Conservation (phyloP, 1,284 basidiomycete species). For the Cryptococcus sp. region DNA sequence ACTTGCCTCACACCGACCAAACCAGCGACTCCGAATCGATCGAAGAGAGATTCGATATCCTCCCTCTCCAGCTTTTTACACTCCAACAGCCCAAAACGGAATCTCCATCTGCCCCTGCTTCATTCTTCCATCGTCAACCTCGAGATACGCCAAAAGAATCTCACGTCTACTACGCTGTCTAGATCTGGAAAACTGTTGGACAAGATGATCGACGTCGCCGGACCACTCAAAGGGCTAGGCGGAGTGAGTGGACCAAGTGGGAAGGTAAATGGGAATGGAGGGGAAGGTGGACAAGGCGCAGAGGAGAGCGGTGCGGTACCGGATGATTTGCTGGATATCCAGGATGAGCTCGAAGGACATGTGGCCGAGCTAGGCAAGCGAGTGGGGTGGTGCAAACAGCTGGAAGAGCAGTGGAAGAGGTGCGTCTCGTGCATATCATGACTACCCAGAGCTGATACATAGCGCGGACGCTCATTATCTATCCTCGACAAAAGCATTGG, state of each 20-base stretch:
- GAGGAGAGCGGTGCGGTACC: slow-evolving; percentile 27
- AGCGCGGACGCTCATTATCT: slow-evolving; percentile 24
- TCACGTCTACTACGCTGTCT: slow-evolving; percentile 20
- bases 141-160: slow-evolving; percentile 30
- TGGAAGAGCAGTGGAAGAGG: slow-evolving; percentile 29
- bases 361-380: slow-evolving; percentile 15
- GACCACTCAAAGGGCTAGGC: slow-evolving; percentile 28
- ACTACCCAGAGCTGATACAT: slow-evolving; percentile 5
- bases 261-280: no score
- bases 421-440: slow-evolving; percentile 10
- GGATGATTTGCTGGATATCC: slow-evolving; percentile 35
- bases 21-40: no score
- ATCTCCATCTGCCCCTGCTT: slow-evolving; percentile 41
- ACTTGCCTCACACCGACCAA: neutral
- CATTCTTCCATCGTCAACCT: slow-evolving; percentile 53
- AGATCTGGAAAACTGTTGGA: slow-evolving; percentile 33
- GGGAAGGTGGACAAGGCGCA: neutral
- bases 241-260: slow-evolving; percentile 27
- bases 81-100: slow-evolving; percentile 1
- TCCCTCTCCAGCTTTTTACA: neutral
- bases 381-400: slow-evolving; percentile 25
- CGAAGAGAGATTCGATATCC: neutral
- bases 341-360: slow-evolving; percentile 35
- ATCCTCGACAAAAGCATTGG: slow-evolving; percentile 11
- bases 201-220: slow-evolving; percentile 42